A percentile compares a stretch with the other conserved stretches of the same genome.
Evolutionary conservation across 805 yeast species (phyloP).

Genomic region (Candida anglica): DNA sequence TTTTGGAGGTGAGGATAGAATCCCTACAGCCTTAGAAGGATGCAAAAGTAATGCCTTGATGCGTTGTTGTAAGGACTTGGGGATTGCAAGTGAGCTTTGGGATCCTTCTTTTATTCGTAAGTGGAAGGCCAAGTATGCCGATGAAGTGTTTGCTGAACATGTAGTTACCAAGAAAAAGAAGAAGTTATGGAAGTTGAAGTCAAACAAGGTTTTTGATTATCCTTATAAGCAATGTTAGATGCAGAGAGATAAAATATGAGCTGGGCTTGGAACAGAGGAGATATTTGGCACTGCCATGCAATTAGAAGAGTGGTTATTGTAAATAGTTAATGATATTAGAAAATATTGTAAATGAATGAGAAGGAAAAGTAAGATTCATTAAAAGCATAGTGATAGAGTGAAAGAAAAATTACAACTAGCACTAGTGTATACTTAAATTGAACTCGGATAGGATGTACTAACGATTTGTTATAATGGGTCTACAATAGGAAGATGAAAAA

Average conservation of each 20-base stretch:
- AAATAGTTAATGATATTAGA: too few species aligned
- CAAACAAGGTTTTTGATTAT: constrained; percentile 76
- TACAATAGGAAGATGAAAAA: too few species aligned
- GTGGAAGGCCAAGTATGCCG: constrained; percentile 51
- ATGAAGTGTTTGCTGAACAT: constrained; percentile 82
- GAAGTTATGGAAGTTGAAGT: constrained; percentile 84
- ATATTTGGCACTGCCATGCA: background rate
- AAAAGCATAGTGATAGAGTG: too few species aligned
- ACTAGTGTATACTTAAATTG: too few species aligned
- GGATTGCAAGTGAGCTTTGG: constrained; percentile 96
- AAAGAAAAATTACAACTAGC: too few species aligned
- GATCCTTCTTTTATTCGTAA: constrained; percentile 83
- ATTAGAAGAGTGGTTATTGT: background rate
- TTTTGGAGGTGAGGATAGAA: constrained; percentile 73
- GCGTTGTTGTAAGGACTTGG: constrained; percentile 97
- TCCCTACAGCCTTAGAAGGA: constrained; percentile 96
- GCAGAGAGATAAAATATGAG: too few species aligned
- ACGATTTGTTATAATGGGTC: too few species aligned
- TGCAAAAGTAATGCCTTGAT: constrained; percentile 94
- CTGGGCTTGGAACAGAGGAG: too few species aligned
- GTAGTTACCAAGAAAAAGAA: constrained; percentile 77
- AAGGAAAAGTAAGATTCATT: too few species aligned
- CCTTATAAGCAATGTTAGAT: constrained; percentile 55
- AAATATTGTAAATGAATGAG: too few species aligned
- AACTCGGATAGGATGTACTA: too few species aligned